Evolutionary conservation across 2,329 filamentous ascomycete genomes (phyloP).

Genomic region (Xylariaceae sp.): DNA sequence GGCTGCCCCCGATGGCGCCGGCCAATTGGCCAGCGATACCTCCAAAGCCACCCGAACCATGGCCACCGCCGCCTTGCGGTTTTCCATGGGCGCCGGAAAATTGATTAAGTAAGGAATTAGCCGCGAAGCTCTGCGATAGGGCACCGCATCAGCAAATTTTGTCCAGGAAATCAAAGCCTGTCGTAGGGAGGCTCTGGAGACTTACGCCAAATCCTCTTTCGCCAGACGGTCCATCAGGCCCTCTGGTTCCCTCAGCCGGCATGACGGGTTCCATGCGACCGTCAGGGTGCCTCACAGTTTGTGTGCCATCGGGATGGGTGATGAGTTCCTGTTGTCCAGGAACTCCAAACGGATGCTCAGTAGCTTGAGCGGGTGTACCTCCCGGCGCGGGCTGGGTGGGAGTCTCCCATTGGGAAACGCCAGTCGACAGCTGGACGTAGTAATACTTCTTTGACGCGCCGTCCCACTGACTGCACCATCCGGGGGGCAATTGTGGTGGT

Average conservation of each 20-base stretch:
- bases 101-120: constrained; percentile 56
- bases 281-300: constrained; percentile 63
- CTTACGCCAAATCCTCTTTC: constrained; percentile 69
- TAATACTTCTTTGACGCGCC: constrained; percentile 67
- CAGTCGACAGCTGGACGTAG: constrained; percentile 72
- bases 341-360: constrained; percentile 65
- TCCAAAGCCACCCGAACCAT: constrained; percentile 46
- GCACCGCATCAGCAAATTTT: constrained; percentile 29
- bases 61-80: constrained; percentile 39
- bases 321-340: constrained; percentile 57
- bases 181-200: constrained; percentile 28
- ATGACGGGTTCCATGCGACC: constrained; percentile 63
- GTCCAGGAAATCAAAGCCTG: constrained; percentile 18
- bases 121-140: constrained; percentile 56
- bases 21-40: constrained; percentile 51
- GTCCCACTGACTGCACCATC: constrained; percentile 74
- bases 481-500: constrained; percentile 63
- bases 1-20: constrained; percentile 31
- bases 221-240: constrained; percentile 53
- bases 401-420: constrained; percentile 73
- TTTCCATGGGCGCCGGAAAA: constrained; percentile 51
- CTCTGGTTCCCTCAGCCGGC: constrained; percentile 53
- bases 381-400: constrained; percentile 67
- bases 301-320: constrained; percentile 63
- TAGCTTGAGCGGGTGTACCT: constrained; percentile 57